A percentile compares a stretch with the other conserved stretches of the same genome.
Evolutionary conservation across 2,329 filamentous ascomycete genomes (phyloP).

Genomic region (Neocucurbitaria cava): DNA sequence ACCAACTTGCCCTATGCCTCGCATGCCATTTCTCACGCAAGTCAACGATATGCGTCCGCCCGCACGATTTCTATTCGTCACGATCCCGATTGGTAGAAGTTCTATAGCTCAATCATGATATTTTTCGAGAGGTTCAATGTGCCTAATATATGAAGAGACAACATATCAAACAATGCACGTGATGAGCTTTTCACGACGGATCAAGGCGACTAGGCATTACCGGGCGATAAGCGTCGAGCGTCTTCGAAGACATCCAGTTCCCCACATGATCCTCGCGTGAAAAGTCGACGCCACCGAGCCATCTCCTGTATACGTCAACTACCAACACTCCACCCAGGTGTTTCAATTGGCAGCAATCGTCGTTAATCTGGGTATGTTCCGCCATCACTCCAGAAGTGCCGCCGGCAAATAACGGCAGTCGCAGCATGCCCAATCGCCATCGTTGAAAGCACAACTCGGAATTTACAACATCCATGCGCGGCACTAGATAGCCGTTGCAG

Average conservation of each 20-base stretch:
- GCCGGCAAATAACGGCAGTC: neutral
- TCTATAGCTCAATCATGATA: no score
- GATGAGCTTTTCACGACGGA: neutral
- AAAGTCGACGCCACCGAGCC: neutral
- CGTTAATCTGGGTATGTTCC: neutral
- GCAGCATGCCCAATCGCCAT: neutral
- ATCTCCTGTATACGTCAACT: neutral
- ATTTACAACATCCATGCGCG: neutral
- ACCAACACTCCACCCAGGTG: neutral
- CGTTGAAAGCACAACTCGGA: neutral
- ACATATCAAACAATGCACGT: neutral
- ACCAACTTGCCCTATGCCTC: no score
- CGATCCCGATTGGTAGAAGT: no score
- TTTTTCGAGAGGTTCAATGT: neutral
- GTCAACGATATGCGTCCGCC: no score
- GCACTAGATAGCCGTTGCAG: neutral
- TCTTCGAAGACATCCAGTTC: neutral
- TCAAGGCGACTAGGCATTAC: neutral
- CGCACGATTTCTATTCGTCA: no score
- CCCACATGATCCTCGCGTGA: neutral
- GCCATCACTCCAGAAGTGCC: neutral
- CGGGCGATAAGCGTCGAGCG: neutral
- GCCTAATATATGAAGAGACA: neutral
- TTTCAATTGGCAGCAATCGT: neutral
- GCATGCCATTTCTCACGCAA: no score